Base-by-base conservation (phyloP, 306 rosid species). In the Prosopis cineraria region DNA sequence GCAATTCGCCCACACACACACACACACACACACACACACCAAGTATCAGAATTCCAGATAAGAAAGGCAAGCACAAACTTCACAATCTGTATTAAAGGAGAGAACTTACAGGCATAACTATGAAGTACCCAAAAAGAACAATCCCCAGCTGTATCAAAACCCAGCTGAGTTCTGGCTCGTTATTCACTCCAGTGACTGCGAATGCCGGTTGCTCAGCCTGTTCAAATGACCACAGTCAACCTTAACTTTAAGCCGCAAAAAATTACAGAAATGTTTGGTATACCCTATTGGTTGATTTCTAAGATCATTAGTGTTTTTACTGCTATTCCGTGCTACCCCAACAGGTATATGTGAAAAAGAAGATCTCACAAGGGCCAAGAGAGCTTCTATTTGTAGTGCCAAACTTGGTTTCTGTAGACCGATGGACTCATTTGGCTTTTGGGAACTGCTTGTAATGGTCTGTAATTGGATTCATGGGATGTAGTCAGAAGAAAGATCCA, bases 151-250 rank as follows among this genome's bases (percentile, higher is more conserved):
- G 93, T 30, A 75, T 83, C 80, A 95, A 74, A 84, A 82, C 58
- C 88, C 79, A 83, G 6, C 60, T 30, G 0, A 89, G 79, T 63
- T 91, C 93, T 79, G 70, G 89, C 67, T 71, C 88, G 66, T 86
- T 67, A 52, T 95, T 92, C 69, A 76, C 88, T 31, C 98, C 98
- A 2, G 98, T 95, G 3, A 89, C 92, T 16, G 89, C 99, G 41
- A 79, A 78, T 30, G 92, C 98, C 82, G 97, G 93, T 74, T 84
- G 88, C 82, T 89, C 96, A 47, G 79, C 79, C 93, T 89, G 81
- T 37, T 55, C 20, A 70, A 77, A 73, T 30, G 20, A 29, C 59
- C 44, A 74, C 62, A 40, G 13, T 68, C 40, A 87, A 52, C 47
- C 75, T 73, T 24, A 43, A 40, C 68, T 30, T 31, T 53, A 31